These are phyloP conservation scores for Tolypocladium tropicale DNA, from an alignment of 2,329 filamentous ascomycete genomes.

Conservation along the genomic window DNA sequence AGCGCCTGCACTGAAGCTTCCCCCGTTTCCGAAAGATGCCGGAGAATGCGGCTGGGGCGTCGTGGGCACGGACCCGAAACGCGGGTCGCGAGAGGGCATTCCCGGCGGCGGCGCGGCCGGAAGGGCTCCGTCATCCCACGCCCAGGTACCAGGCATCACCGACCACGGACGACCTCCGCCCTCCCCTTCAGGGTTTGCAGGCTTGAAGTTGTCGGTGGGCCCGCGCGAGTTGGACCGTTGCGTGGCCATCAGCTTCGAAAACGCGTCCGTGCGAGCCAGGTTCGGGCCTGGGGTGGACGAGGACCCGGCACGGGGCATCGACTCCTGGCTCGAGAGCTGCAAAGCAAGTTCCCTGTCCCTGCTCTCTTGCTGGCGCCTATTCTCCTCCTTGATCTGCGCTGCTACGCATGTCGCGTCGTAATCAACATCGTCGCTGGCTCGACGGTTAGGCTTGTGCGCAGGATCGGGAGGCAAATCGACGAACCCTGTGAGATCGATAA, in stretches of 20 bases:
- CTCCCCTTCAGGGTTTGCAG: neutral
- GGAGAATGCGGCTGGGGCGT: neutral
- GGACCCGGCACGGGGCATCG: constrained; percentile 1
- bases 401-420: constrained; percentile 15
- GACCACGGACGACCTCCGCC: neutral
- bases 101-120: neutral
- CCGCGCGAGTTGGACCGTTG: constrained; percentile 5
- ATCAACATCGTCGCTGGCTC: constrained; percentile 22
- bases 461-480: constrained; percentile 1
- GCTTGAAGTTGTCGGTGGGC: neutral
- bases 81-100: neutral
- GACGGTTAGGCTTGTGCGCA: constrained; percentile 7
- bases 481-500: constrained; percentile 34
- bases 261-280: constrained; percentile 2
- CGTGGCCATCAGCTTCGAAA: constrained; percentile 5
- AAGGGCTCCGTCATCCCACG: constrained; percentile 7
- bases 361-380: constrained; percentile 18
- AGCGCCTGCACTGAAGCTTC: neutral
- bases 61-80: neutral
- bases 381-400: constrained; percentile 23
- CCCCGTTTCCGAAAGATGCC: neutral
- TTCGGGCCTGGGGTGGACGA: neutral
- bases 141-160: neutral
- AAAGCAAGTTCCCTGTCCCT: constrained; percentile 18
- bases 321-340: constrained; percentile 14